Evolutionary conservation across 2,329 filamentous ascomycete genomes (phyloP), one percentile per base, ranked within the genome.

Genomic region (Colletotrichum coccodes): DNA sequence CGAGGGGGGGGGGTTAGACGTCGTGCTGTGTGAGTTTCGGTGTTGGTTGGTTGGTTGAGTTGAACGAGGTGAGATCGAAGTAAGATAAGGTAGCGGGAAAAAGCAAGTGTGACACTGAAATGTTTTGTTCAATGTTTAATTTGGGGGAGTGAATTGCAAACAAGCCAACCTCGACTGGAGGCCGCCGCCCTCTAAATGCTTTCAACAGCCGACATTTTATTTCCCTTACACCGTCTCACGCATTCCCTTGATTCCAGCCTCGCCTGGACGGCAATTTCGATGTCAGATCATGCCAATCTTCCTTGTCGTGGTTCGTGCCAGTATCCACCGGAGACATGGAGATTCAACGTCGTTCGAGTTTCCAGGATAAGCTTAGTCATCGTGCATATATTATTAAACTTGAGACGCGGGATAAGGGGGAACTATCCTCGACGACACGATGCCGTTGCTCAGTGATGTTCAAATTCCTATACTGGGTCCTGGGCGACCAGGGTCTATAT

Each of bases 241-340:
- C 6, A n/a, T 42, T 36, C 53, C 23, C 54, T 30, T 57, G 57
- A 30, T 50, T 50, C 11, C 34, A 16, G n/a, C 18, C 26, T 44
- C 28, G 54, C 66, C 56, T 36, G 26, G 61, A 50, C 49, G 32
- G 46, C 49, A 50, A 40, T 21, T 60, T 49, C 21, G 38, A 57
- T 52, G 50, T 60, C 61, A 65, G 54, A 65, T 60, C 54, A 68
- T 65, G 54, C 47, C 54, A 56, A 34, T 40, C 32, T 59, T 53
- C 54, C 65, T 44, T 60, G 56, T 30, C 16, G 32, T 40, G 32
- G 44, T 56, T 56, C 56, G 49, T 42, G 32, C 50, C n/a, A 50
- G 47, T 56, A 65, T 54, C 61, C 61, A 69, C 66, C 34, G 12
- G 36, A 23, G 28, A 61, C 49, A 68, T 34, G 46, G 56, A 38